These are phyloP conservation scores for Huntiella omanensis DNA, from an alignment of 2,329 filamentous ascomycete species.

Conservation along the genomic window DNA sequence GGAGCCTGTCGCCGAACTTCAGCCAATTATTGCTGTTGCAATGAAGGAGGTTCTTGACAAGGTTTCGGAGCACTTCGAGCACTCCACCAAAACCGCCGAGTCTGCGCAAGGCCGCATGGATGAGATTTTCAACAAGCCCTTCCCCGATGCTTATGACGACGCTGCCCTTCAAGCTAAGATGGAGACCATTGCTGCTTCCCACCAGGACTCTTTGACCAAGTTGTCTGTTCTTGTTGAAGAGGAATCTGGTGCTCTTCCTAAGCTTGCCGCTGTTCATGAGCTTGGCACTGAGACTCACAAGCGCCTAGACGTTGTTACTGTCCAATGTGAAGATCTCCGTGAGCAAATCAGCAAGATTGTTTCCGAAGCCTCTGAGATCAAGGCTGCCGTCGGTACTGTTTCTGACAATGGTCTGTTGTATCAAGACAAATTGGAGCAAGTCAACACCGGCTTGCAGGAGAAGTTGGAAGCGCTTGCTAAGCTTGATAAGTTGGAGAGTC, in stretches of 20 bases:
- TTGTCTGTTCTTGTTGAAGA: slow-evolving; percentile 7
- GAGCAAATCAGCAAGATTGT: slow-evolving; percentile 8
- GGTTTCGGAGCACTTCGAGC: slow-evolving; percentile 74
- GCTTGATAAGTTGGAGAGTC: slow-evolving; percentile 3
- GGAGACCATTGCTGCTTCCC: slow-evolving; percentile 8
- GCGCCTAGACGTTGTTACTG: slow-evolving; percentile 8
- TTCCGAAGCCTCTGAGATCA: slow-evolving; percentile 6
- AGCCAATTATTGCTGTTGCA: slow-evolving; percentile 73
- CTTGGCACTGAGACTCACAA: slow-evolving; percentile 8
- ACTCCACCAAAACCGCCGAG: slow-evolving; percentile 49
- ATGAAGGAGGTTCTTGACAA: slow-evolving; percentile 71
- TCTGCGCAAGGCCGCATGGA: slow-evolving; percentile 40
- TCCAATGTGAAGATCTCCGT: slow-evolving; percentile 8
- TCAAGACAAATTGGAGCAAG: slow-evolving; percentile 9
- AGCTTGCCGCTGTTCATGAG: slow-evolving; percentile 6
- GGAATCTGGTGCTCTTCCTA: slow-evolving; percentile 4
- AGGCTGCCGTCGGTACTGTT: slow-evolving; percentile 5
- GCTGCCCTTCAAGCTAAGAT: slow-evolving; percentile 14
- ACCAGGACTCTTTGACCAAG: slow-evolving; percentile 9
- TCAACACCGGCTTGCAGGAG: slow-evolving; percentile 2
- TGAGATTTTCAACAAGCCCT: slow-evolving; percentile 36
- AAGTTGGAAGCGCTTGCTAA: slow-evolving; percentile 9
- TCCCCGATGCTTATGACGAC: slow-evolving; percentile 45
- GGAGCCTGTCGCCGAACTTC: slow-evolving; percentile 59
- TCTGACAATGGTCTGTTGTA: slow-evolving; percentile 9